phyloP scores from a whole-genome alignment of 495 filamentous ascomycete genomes.

The Xylaria telfairii region DNA sequence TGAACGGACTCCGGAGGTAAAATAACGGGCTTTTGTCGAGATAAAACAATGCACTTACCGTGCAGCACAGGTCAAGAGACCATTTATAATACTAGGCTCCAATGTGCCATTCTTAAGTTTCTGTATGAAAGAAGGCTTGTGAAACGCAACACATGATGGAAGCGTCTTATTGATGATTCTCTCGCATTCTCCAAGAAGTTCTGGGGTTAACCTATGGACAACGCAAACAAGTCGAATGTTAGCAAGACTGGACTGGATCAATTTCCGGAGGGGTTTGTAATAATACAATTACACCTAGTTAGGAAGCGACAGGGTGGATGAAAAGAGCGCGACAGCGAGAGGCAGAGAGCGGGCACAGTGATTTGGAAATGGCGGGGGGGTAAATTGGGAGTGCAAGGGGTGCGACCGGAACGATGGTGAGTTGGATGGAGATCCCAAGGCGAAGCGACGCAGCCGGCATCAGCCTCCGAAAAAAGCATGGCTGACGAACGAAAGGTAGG shows the following conservation, averaged over 20 bases:
- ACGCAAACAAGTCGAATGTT: slow-evolving; percentile 36
- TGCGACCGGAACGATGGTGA: slow-evolving; percentile 30
- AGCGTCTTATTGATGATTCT: slow-evolving; percentile 56
- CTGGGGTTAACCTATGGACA: slow-evolving; percentile 51
- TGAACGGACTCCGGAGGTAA: slow-evolving; percentile 25
- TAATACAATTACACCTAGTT: neutral
- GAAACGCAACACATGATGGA: slow-evolving; percentile 59
- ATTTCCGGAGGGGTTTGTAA: neutral
- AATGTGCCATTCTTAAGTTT: slow-evolving; percentile 55
- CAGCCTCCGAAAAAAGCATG: slow-evolving; percentile 32
- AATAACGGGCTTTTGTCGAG: neutral
- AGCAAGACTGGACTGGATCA: slow-evolving; percentile 23
- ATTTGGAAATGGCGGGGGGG: slow-evolving; percentile 32
- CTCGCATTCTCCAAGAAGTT: slow-evolving; percentile 56
- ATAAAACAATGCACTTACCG: slow-evolving; percentile 43
- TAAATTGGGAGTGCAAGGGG: slow-evolving; percentile 32
- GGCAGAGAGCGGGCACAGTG: slow-evolving; percentile 13
- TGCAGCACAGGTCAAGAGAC: slow-evolving; percentile 54
- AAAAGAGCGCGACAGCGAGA: neutral
- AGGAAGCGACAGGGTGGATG: neutral
- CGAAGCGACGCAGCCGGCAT: slow-evolving; percentile 40
- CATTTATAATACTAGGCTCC: slow-evolving; percentile 55
- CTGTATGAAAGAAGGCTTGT: slow-evolving; percentile 58
- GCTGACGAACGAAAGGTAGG: slow-evolving; percentile 1
- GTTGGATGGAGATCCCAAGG: slow-evolving; percentile 36